A percentile compares a stretch with the other conserved stretches of the same genome.
Evolutionary conservation across 2,329 filamentous ascomycete genomes (phyloP).

Genomic region (Colletotrichum spinosum): DNA sequence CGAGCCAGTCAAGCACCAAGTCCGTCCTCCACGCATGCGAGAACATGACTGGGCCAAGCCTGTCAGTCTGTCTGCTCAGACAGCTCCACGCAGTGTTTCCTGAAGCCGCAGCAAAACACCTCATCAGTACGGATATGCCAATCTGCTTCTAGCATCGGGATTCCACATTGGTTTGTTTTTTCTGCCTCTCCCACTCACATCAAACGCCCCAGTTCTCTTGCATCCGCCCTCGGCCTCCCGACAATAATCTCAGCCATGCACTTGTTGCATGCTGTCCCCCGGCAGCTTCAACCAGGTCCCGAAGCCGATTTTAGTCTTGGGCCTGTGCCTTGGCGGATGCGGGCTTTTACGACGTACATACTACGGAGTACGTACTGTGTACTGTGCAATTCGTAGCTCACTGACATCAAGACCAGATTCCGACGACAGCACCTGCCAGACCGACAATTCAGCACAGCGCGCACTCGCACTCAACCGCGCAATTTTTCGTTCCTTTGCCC

Average conservation of each 20-base stretch:
- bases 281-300: too few relatives aligned
- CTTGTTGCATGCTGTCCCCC: not conserved
- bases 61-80: not conserved
- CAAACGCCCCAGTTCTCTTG: not conserved
- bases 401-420: not conserved
- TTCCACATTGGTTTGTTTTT: constrained; percentile 4
- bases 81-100: constrained; percentile 30
- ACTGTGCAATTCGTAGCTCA: too few relatives aligned
- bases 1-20: constrained; percentile 16
- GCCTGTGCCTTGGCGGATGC: constrained; percentile 8
- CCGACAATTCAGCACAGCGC: not conserved
- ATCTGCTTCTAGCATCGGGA: constrained; percentile 14
- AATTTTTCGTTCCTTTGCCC: constrained; percentile 7
- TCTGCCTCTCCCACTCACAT: constrained; percentile 2
- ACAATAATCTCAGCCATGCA: not conserved
- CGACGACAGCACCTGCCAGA: not conserved
- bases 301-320: too few relatives aligned
- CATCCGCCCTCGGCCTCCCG: not conserved
- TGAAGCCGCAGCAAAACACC: constrained; percentile 28
- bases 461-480: constrained; percentile 11
- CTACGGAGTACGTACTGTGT: too few relatives aligned
- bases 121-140: constrained; percentile 23
- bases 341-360: not conserved
- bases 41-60: constrained; percentile 29
- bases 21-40: not conserved